These are phyloP conservation scores for Chytridiales sp. DNA, from an alignment of 371 early-diverging fungal genomes.

Conservation along the genomic window DNA sequence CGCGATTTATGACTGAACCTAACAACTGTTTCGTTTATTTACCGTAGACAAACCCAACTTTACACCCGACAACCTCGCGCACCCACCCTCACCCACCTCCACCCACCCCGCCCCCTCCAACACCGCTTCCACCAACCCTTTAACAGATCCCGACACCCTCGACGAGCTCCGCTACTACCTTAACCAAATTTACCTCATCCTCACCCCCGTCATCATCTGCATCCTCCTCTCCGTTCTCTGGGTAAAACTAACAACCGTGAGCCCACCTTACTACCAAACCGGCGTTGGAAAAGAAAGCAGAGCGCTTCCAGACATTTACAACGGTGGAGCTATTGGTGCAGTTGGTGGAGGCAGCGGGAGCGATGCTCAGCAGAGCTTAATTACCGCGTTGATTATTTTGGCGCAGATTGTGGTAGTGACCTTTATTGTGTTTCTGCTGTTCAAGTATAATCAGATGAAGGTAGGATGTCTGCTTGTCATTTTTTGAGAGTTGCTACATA, in stretches of 20 bases:
- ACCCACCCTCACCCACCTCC: too few species aligned
- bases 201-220: constrained; percentile 78
- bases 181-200: constrained; percentile 71
- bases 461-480: constrained; percentile 38
- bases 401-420: constrained; percentile 78
- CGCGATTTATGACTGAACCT: too few species aligned
- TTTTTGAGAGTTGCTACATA: neutral
- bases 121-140: too few species aligned
- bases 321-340: constrained; percentile 27
- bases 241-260: constrained; percentile 63
- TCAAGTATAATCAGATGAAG: constrained; percentile 75
- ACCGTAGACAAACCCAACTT: too few species aligned
- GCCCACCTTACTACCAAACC: constrained; percentile 24
- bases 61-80: too few species aligned
- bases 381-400: constrained; percentile 69
- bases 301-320: constrained; percentile 24
- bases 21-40: too few species aligned
- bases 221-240: constrained; percentile 76
- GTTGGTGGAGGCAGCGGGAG: constrained; percentile 16
- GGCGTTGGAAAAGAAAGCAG: constrained; percentile 28
- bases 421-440: constrained; percentile 68
- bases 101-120: too few species aligned
- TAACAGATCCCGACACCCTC: constrained; percentile 40
- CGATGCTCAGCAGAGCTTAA: constrained; percentile 6
- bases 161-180: constrained; percentile 71